These are phyloP conservation scores for Claviceps cyperi DNA, from an alignment of 2,329 filamentous ascomycete genomes.

Conservation along the genomic window DNA sequence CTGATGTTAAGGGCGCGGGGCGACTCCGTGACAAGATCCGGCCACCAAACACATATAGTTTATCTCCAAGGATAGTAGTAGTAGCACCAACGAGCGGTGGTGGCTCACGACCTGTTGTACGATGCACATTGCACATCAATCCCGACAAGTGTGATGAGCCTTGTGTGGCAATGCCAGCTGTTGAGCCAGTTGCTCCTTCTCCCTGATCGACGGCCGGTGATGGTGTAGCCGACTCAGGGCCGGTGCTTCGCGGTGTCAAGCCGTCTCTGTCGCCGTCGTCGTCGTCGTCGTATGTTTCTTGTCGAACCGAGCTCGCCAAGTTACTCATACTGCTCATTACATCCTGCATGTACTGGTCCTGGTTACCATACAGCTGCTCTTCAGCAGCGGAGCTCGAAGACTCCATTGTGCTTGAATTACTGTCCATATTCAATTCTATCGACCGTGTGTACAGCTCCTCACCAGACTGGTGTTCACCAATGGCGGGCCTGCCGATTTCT, in stretches of 20 bases:
- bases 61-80: conserved; percentile 88
- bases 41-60: conserved; percentile 92
- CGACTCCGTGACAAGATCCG: conserved; percentile 72
- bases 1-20: conserved; percentile 67
- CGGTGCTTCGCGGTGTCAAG: conserved; percentile 36
- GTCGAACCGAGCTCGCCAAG: conserved; percentile 25
- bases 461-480: conserved; percentile 13
- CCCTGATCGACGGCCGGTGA: conserved; percentile 36
- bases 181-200: conserved; percentile 8
- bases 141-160: conserved; percentile 46
- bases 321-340: conserved; percentile 33
- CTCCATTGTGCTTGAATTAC: conserved; percentile 35
- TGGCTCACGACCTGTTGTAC: conserved; percentile 84
- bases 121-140: conserved; percentile 56
- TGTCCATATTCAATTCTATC: conserved; percentile 21
- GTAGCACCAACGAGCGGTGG: conserved; percentile 87
- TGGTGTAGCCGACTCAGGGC: conserved; percentile 39
- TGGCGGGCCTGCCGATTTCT: conserved; percentile 10
- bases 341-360: conserved; percentile 20
- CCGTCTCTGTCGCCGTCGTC: conserved; percentile 30
- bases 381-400: conserved; percentile 20
- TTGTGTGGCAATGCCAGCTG: conserved; percentile 28
- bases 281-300: conserved; percentile 30
- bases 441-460: conserved; percentile 5
- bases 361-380: conserved; percentile 23